Evolutionary conservation across 225 moss, liverwort and hornwort genomes (phyloP), one percentile per base, ranked within the genome.

Genomic region (Polytrichum formosum): DNA sequence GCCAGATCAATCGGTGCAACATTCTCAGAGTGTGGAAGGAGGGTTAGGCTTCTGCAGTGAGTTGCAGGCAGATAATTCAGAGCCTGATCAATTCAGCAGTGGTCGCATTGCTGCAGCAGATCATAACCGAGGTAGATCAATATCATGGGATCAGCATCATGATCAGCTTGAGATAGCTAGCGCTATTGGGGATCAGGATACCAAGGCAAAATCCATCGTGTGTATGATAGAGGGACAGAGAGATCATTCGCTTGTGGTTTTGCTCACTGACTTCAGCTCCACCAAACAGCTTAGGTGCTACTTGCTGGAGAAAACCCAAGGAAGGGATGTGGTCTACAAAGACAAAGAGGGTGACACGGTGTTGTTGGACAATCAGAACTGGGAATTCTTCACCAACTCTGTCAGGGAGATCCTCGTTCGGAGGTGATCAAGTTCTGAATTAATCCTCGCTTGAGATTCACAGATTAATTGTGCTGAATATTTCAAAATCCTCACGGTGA

Each of bases 301-400:
- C 59, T 71, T 81, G 58, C 74, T 84, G 22, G 82, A 87, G 74
- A 78, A 55, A 31, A 75, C 80, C 16, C 65, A 74, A 67, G 90
- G 90, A 74, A 70, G 79, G 18, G 88, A 82, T 59, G 70, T 87
- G 67, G 62, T 80, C 56, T 87, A 83, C 72, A 79, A 80, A 81
- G 80, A 79, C 59, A 70, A 78, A 72, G 79, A 79, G 55, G 83
- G 88, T 54, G 82, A 79, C 67, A 72, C 79, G 22, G 74, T 83
- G 77, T 70, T 84, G 63, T 70, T 87, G 30, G 66, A 73, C 18
- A 76, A 75, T 71, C 80, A 84, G 72, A 79, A 77, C 67, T 86
- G 87, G 83, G 72, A 77, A 17, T 71, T 80, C 67, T 78, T 83
- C 74, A 73, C 77, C 66, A 66, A 65, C 26, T 80, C 73, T 55